Evolutionary conservation across 495 filamentous ascomycete species (phyloP).

Genomic region (Talaromyces borbonicus): DNA sequence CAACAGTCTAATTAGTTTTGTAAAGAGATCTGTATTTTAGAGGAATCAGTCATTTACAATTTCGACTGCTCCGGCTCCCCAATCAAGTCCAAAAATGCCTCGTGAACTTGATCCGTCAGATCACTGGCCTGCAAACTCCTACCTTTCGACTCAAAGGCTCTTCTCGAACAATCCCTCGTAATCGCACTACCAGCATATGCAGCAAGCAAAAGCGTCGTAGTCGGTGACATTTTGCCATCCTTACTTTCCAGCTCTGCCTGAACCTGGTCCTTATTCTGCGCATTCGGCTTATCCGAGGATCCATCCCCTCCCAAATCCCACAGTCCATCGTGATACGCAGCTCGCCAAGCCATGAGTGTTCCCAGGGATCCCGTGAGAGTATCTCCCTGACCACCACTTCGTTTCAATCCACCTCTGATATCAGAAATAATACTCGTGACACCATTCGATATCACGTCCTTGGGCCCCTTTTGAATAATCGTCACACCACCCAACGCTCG

Average conservation of each 20-base stretch:
- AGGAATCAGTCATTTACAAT: slow-evolving; percentile 12
- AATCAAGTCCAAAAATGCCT: slow-evolving; percentile 71
- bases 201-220: slow-evolving; percentile 63
- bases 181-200: slow-evolving; percentile 81
- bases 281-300: slow-evolving; percentile 20
- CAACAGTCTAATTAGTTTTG: too few species aligned
- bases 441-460: slow-evolving; percentile 81
- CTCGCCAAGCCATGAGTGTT: slow-evolving; percentile 79
- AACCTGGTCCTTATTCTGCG: slow-evolving; percentile 29
- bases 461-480: slow-evolving; percentile 80
- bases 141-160: slow-evolving; percentile 80
- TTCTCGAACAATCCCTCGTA: slow-evolving; percentile 82
- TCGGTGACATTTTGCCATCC: slow-evolving; percentile 34
- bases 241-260: slow-evolving; percentile 35
- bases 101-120: slow-evolving; percentile 81
- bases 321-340: slow-evolving; percentile 69
- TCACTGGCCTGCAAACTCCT: slow-evolving; percentile 90
- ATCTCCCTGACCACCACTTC: slow-evolving; percentile 91
- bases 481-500: slow-evolving; percentile 78
- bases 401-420: slow-evolving; percentile 69
- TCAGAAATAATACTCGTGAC: slow-evolving; percentile 62
- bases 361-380: slow-evolving; percentile 85
- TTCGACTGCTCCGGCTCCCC: slow-evolving; percentile 43
- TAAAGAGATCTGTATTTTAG: slow-evolving; percentile 11
- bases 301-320: slow-evolving; percentile 61